A percentile compares a stretch with the other conserved stretches of the same genome.
Evolutionary conservation across 306 rosid species (phyloP).

Genomic region (Cyamopsis tetragonoloba): DNA sequence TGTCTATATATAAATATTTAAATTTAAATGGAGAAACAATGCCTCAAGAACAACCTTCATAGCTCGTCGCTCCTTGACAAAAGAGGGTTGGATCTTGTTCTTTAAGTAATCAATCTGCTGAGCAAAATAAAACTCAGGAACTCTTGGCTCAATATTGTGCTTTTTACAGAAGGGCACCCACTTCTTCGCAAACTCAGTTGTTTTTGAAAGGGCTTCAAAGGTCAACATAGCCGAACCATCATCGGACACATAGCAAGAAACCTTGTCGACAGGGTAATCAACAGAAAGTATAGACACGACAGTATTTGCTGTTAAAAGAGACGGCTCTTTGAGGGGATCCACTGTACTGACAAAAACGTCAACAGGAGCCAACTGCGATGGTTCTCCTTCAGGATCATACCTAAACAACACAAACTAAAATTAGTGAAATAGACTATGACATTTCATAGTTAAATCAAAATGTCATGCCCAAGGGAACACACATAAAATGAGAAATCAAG

Average conservation of each 20-base stretch:
- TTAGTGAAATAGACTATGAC: slow-evolving; percentile 19
- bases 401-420: slow-evolving; percentile 40
- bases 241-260: slow-evolving; percentile 96
- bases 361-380: slow-evolving; percentile 89
- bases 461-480: neutral
- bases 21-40: neutral
- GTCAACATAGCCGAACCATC: slow-evolving; percentile 99
- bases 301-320: slow-evolving; percentile 94
- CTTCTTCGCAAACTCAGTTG: slow-evolving; percentile 95
- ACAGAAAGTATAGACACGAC: slow-evolving; percentile 96
- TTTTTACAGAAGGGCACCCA: slow-evolving; percentile 99
- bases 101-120: slow-evolving; percentile 97
- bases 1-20: neutral
- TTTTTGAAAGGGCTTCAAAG: slow-evolving; percentile 94
- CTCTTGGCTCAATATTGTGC: slow-evolving; percentile 92
- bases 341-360: slow-evolving; percentile 97
- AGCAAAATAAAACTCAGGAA: slow-evolving; percentile 92
- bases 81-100: slow-evolving; percentile 96
- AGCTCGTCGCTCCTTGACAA: slow-evolving; percentile 95
- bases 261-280: slow-evolving; percentile 99
- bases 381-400: slow-evolving; percentile 95
- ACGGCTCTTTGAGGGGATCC: no score
- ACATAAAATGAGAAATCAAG: slow-evolving; percentile 13
- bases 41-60: slow-evolving; percentile 67
- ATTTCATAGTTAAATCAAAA: neutral